phyloP scores from a whole-genome alignment of 2,329 filamentous ascomycete species.

The Alternaria angustiovoidea region DNA sequence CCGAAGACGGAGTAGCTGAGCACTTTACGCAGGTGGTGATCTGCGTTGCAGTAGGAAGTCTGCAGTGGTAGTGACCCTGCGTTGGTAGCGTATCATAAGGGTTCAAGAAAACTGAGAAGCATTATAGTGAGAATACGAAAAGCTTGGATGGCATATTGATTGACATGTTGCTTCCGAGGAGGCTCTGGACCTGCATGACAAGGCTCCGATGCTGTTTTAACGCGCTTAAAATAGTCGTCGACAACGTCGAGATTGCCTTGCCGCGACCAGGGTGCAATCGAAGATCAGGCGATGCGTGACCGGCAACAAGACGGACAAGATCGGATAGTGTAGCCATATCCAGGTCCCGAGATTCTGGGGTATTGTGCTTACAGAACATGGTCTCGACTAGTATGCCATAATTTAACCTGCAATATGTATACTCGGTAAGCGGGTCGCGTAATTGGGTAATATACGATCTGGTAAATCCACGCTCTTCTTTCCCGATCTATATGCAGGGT shows the following conservation, averaged over 20 bases:
- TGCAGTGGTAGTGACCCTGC: slow-evolving; percentile 2
- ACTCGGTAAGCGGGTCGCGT: slow-evolving; percentile 39
- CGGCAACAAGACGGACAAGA: slow-evolving; percentile 8
- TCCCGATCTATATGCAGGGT: slow-evolving; percentile 35
- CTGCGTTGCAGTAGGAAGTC: slow-evolving; percentile 13
- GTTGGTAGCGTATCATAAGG: slow-evolving; percentile 12
- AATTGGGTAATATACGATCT: slow-evolving; percentile 44
- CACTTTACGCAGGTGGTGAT: slow-evolving; percentile 13
- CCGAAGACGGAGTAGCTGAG: neutral
- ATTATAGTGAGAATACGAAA: slow-evolving; percentile 45
- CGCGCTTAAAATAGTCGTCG: slow-evolving; percentile 41
- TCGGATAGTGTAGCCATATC: slow-evolving; percentile 14
- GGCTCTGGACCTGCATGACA: slow-evolving; percentile 29
- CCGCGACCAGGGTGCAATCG: slow-evolving; percentile 27
- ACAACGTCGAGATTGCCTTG: slow-evolving; percentile 29
- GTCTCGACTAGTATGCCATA: slow-evolving; percentile 43
- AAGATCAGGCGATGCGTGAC: slow-evolving; percentile 37
- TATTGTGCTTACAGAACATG: slow-evolving; percentile 44
- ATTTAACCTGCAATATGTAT: slow-evolving; percentile 37
- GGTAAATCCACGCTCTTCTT: slow-evolving; percentile 22
- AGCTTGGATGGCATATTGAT: slow-evolving; percentile 41
- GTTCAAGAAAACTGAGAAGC: slow-evolving; percentile 20
- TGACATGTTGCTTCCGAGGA: slow-evolving; percentile 24
- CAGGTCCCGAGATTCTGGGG: slow-evolving; percentile 31
- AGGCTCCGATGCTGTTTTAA: slow-evolving; percentile 10